Evolutionary conservation across 257 asterid genomes (phyloP).

Genomic region (Solanum lignicaule): DNA sequence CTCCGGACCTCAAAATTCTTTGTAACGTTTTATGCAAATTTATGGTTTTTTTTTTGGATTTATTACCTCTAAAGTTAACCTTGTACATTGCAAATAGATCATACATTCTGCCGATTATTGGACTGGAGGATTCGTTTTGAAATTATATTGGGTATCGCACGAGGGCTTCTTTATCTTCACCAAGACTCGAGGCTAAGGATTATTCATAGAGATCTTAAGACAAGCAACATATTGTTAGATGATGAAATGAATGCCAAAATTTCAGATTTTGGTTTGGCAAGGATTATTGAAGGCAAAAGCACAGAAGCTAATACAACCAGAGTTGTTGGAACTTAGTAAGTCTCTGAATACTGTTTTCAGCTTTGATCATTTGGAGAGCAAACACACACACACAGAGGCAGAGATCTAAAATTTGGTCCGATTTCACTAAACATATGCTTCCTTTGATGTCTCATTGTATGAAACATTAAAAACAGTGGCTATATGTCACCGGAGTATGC

Average conservation of each 20-base stretch:
- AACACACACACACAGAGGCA: no score
- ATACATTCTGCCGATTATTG: neutral
- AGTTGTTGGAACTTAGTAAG: conserved; percentile 15
- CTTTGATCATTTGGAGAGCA: neutral
- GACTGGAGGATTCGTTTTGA: conserved; percentile 2
- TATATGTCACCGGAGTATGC: conserved; percentile 28
- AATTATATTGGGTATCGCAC: neutral
- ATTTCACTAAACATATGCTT: neutral
- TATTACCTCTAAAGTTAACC: neutral
- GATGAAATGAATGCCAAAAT: conserved; percentile 5
- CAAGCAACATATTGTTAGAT: conserved; percentile 5
- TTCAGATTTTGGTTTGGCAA: conserved; percentile 10
- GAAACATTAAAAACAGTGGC: neutral
- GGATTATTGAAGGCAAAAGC: conserved; percentile 4
- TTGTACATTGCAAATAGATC: neutral
- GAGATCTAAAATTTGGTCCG: neutral
- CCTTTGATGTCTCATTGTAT: neutral
- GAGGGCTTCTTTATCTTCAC: conserved; percentile 12
- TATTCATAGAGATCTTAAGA: conserved; percentile 9
- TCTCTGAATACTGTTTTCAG: neutral
- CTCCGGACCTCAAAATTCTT: neutral
- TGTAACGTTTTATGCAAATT: neutral
- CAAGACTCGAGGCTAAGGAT: conserved; percentile 9
- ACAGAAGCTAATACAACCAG: neutral
- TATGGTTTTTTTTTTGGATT: neutral